A percentile compares a stretch with the other conserved stretches of the same genome.
phyloP scores from a whole-genome alignment of 129 eudicot species.

The Pulicaria dysenterica region DNA sequence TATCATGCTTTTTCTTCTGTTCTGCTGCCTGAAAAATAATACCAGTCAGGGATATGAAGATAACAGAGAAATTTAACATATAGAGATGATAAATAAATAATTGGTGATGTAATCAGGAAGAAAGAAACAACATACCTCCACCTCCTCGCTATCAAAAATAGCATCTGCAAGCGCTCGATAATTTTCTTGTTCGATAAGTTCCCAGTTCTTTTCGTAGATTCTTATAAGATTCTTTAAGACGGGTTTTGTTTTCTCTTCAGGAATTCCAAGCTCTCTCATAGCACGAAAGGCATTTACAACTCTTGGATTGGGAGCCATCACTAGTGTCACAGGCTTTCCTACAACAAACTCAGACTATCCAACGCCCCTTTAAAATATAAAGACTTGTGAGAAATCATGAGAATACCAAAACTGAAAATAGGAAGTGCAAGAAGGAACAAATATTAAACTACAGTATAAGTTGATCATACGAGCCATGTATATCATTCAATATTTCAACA shows the following conservation, averaged over 20 bases:
- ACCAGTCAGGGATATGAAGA: conserved; percentile 13
- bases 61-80: conserved; percentile 13
- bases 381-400: conserved; percentile 8
- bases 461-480: background rate
- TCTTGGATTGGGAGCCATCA: conserved; percentile 56
- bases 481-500: background rate
- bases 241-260: conserved; percentile 80
- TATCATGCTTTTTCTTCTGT: conserved; percentile 43
- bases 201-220: conserved; percentile 88
- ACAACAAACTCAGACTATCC: conserved; percentile 28
- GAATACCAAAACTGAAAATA: background rate
- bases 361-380: conserved; percentile 21
- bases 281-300: conserved; percentile 76
- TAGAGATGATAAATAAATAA: background rate
- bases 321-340: conserved; percentile 21
- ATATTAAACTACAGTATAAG: background rate
- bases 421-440: background rate
- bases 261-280: conserved; percentile 71
- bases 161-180: conserved; percentile 95
- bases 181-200: conserved; percentile 79
- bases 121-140: conserved; percentile 34
- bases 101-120: background rate
- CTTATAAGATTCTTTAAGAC: conserved; percentile 72
- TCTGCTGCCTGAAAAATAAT: conserved; percentile 49
- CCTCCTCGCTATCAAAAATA: conserved; percentile 70